phyloP scores from a whole-genome alignment of 768 basidiomycete genomes.

The Chlorophyllum brunneum region DNA sequence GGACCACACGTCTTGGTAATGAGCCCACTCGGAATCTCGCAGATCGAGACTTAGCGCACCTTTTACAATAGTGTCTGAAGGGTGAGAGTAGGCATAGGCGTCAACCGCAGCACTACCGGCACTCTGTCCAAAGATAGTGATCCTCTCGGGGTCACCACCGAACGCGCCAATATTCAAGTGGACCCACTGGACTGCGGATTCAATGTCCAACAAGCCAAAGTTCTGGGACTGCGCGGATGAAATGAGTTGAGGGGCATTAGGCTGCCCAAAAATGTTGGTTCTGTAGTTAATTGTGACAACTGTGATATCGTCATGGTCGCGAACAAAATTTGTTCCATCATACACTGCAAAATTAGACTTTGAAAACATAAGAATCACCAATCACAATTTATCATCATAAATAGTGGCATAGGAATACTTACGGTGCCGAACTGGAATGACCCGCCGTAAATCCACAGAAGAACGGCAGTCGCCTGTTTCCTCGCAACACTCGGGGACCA shows the following conservation, averaged over 20 bases:
- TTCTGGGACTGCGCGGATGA: slow-evolving; percentile 25
- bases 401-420: slow-evolving; percentile 6
- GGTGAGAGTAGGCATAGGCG: slow-evolving; percentile 30
- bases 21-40: background rate
- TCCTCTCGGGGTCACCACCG: slow-evolving; percentile 34
- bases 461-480: slow-evolving; percentile 31
- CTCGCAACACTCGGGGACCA: slow-evolving; percentile 31
- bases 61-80: slow-evolving; percentile 27
- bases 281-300: slow-evolving; percentile 37
- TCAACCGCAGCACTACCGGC: slow-evolving; percentile 32
- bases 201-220: slow-evolving; percentile 34
- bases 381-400: background rate
- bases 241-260: slow-evolving; percentile 33
- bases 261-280: slow-evolving; percentile 35
- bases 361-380: background rate
- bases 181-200: slow-evolving; percentile 43
- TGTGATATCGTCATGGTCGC: slow-evolving; percentile 30
- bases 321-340: slow-evolving; percentile 27
- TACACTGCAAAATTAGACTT: slow-evolving; percentile 27
- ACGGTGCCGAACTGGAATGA: slow-evolving; percentile 33
- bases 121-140: slow-evolving; percentile 33
- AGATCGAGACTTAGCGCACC: slow-evolving; percentile 15
- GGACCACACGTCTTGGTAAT: background rate
- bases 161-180: slow-evolving; percentile 41
- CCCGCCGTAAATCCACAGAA: slow-evolving; percentile 37